phyloP scores from a whole-genome alignment of 1,139 yeast genomes.

The Petasospora fabianii region DNA sequence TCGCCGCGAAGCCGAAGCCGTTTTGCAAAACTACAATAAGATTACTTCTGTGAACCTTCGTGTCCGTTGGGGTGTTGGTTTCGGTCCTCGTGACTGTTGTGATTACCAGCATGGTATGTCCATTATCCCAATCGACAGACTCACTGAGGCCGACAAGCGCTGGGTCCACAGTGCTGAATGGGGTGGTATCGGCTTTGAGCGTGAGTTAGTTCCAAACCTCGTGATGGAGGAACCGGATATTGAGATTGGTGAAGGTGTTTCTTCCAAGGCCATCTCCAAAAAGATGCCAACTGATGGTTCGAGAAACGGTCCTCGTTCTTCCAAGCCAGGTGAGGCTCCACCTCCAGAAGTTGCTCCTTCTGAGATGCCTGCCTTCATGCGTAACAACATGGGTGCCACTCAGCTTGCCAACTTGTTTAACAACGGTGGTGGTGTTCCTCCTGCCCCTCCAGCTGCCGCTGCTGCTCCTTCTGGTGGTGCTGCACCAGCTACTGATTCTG shows the following conservation, averaged over 20 bases:
- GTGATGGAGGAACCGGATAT: conserved; percentile 97
- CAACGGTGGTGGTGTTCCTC: conserved; percentile 22
- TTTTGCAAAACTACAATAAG: conserved; percentile 52
- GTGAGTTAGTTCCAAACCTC: conserved; percentile 74
- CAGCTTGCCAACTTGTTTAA: conserved; percentile 50
- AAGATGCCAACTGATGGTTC: conserved; percentile 88
- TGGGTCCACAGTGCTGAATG: conserved; percentile 92
- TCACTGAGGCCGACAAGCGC: conserved; percentile 88
- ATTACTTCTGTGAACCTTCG: conserved; percentile 59
- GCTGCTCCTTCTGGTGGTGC: conserved; percentile 26
- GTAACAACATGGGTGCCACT: conserved; percentile 32
- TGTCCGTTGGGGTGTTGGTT: conserved; percentile 98
- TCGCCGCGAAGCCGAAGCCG: conserved; percentile 88
- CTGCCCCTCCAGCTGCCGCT: conserved; percentile 27
- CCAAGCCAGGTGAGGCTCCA: conserved; percentile 58
- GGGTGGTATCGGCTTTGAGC: conserved; percentile 92
- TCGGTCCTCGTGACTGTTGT: conserved; percentile 97
- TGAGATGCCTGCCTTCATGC: conserved; percentile 31
- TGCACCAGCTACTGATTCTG: conserved; percentile 32
- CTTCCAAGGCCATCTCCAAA: conserved; percentile 86
- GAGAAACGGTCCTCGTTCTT: conserved; percentile 80
- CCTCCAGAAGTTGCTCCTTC: conserved; percentile 32
- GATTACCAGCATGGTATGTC: conserved; percentile 90
- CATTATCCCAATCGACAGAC: conserved; percentile 76
- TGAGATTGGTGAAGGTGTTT: conserved; percentile 90